Percentiles rank a stretch among this genome's conserved stretches.
Conservation (phyloP, 2,329 filamentous ascomycete genomes). For the Colletotrichum cordylinicola region DNA sequence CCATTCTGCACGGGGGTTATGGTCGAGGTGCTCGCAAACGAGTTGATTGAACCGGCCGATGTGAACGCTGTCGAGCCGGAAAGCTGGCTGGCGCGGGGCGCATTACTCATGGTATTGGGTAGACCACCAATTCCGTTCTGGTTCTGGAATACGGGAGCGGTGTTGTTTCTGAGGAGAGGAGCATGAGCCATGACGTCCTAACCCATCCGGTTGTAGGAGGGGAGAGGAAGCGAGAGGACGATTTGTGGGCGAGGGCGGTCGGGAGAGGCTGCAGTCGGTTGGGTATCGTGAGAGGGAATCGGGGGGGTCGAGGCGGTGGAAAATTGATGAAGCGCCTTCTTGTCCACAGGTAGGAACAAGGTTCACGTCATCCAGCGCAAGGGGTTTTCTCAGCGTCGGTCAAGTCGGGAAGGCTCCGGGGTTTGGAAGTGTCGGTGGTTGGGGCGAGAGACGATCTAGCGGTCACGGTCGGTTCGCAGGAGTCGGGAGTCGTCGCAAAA, state of each 20-base stretch:
- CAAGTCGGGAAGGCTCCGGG: not conserved
- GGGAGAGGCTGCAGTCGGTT: not conserved
- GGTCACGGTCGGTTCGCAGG: conserved; percentile 15
- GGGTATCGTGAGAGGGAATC: not conserved
- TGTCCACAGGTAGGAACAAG: not conserved
- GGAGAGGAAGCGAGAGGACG: not conserved
- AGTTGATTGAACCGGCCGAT: conserved; percentile 57
- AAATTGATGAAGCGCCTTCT: conserved; percentile 9
- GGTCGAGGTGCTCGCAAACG: conserved; percentile 51
- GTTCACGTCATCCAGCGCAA: conserved; percentile 18
- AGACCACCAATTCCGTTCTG: conserved; percentile 52
- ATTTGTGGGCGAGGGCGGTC: not conserved
- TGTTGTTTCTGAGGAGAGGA: conserved; percentile 64
- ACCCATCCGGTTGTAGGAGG: conserved; percentile 42
- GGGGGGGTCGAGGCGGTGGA: not conserved
- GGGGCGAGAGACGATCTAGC: conserved; percentile 1
- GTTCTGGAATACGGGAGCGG: conserved; percentile 59
- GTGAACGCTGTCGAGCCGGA: conserved; percentile 65
- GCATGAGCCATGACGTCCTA: conserved; percentile 63
- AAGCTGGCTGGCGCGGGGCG: conserved; percentile 65
- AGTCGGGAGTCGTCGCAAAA: conserved; percentile 11
- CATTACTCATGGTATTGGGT: conserved; percentile 55
- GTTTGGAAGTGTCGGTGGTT: not conserved
- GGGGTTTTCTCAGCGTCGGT: conserved; percentile 5
- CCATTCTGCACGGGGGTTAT: conserved; percentile 48